These are phyloP conservation scores for Senna tora DNA, from an alignment of 306 rosid genomes.

Conservation along the genomic window DNA sequence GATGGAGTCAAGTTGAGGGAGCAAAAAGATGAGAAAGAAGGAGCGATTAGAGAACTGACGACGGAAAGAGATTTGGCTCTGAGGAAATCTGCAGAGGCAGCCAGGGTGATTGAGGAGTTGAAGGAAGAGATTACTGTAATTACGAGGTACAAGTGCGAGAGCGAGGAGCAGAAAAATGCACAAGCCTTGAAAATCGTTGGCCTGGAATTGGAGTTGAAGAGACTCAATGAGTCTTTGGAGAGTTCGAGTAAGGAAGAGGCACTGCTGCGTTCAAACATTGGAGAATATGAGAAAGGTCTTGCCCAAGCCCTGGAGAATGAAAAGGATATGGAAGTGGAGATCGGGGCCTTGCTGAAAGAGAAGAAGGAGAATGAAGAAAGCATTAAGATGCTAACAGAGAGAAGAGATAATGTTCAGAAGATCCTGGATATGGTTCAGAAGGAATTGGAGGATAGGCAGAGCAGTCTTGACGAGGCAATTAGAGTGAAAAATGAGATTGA, in stretches of 20 bases:
- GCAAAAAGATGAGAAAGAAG: constrained; percentile 45
- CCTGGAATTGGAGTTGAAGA: constrained; percentile 49
- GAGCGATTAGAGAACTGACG: constrained; percentile 29
- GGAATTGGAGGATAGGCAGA: constrained; percentile 42
- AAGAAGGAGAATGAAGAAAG: constrained; percentile 50
- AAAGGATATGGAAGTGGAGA: constrained; percentile 43
- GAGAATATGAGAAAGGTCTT: constrained; percentile 43
- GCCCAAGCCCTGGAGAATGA: constrained; percentile 42
- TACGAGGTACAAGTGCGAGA: constrained; percentile 50
- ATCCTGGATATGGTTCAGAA: constrained; percentile 28
- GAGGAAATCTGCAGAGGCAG: constrained; percentile 44
- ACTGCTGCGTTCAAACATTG: constrained; percentile 32
- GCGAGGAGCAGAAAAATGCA: constrained; percentile 32
- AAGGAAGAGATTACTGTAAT: constrained; percentile 42
- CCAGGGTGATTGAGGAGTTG: constrained; percentile 39
- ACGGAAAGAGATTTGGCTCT: constrained; percentile 47
- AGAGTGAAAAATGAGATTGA: constrained; percentile 47
- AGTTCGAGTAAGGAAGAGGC: constrained; percentile 36
- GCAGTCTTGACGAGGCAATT: constrained; percentile 39
- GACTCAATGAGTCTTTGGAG: constrained; percentile 36
- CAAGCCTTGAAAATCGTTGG: constrained; percentile 29
- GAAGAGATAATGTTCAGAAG: constrained; percentile 15
- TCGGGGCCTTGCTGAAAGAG: constrained; percentile 38
- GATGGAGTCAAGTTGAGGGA: constrained; percentile 34
- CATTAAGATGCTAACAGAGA: constrained; percentile 44